Conservation (phyloP, 2,329 filamentous ascomycete species). For the Scedosporium aurantiacum region DNA sequence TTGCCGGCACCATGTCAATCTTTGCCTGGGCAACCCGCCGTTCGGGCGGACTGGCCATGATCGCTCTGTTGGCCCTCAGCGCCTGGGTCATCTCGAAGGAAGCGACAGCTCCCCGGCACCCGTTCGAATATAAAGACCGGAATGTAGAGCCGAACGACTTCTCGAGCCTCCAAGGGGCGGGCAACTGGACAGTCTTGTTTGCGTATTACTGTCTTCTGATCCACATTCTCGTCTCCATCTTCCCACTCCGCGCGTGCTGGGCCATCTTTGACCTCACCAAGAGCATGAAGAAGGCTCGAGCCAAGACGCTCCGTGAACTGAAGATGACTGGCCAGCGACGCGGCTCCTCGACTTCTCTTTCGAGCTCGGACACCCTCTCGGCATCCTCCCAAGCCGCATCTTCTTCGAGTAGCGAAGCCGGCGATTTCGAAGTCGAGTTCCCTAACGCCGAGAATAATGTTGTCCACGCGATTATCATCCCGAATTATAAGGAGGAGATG, state of each 20-base stretch:
- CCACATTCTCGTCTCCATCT: constrained; percentile 51
- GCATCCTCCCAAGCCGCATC: constrained; percentile 33
- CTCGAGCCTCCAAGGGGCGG: constrained; percentile 27
- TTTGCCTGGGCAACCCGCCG: constrained; percentile 43
- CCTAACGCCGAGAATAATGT: constrained; percentile 31
- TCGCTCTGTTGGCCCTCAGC: constrained; percentile 35
- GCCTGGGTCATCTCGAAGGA: constrained; percentile 46
- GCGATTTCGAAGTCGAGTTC: constrained; percentile 36
- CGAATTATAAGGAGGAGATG: constrained; percentile 64
- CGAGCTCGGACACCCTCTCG: constrained; percentile 42
- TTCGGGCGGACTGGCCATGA: constrained; percentile 43
- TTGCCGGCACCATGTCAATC: constrained; percentile 33
- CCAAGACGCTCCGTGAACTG: constrained; percentile 35
- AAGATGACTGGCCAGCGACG: constrained; percentile 36
- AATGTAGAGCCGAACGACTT: constrained; percentile 23
- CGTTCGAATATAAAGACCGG: constrained; percentile 30
- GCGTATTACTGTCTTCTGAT: constrained; percentile 55
- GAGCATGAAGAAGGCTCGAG: constrained; percentile 32
- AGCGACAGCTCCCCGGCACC: constrained; percentile 29
- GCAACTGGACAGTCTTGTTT: constrained; percentile 42
- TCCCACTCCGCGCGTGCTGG: constrained; percentile 52
- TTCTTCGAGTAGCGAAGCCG: constrained; percentile 38
- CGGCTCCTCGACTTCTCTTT: constrained; percentile 41
- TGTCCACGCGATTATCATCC: constrained; percentile 57
- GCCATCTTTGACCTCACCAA: constrained; percentile 47